Evolutionary conservation across 768 basidiomycete species (phyloP), one percentile per base, ranked within the genome.

Genomic region (Suillus americanus): DNA sequence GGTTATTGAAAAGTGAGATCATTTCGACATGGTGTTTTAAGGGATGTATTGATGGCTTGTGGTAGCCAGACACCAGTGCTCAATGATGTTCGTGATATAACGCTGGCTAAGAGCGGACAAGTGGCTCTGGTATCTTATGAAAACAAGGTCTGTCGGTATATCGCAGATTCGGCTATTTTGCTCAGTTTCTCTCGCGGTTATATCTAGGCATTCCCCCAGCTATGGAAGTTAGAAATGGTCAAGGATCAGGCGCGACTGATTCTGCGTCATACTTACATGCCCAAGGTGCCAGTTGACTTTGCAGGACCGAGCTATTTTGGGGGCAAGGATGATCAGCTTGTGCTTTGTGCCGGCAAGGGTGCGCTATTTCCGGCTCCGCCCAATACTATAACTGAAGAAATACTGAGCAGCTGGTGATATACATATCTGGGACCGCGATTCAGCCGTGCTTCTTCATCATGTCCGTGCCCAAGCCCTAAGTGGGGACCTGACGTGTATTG

Each of bases 401-500:
- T 30, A 46, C 37, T 53, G n/a, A 25, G 14, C 65, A 90, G 89
- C 83, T 66, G 90, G 90, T 9, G 88, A 91, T 67, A 89, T 92
- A 23, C 86, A 89, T 70, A 88, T 91, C 41, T 92, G 90, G 90
- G 90, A 92, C 70, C 85, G 85, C 62, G 89, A 91, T 76, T 89
- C 88, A 33, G 90, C 83, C 10, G 79, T 83, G 4, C 76, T 90
- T 8, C 79, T 92, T 6, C 89, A 90, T 67, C 82, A 87, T 66
- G 80, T 92, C 64, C 84, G 81, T 12, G 81, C 84, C 18, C 86
- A 86, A 71, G 79, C 78, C 12, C 79, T 83, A 46, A 83, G 84
- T 5, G 79, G 79, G 5, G 89, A 90, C 68, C 71, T 92, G 64
- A 91, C 90, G 4, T 88, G 88, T 64, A 84, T 91, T 41, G 88